Base-by-base conservation (phyloP, 345 rosid genomes). In the Abelmoschus esculentus region DNA sequence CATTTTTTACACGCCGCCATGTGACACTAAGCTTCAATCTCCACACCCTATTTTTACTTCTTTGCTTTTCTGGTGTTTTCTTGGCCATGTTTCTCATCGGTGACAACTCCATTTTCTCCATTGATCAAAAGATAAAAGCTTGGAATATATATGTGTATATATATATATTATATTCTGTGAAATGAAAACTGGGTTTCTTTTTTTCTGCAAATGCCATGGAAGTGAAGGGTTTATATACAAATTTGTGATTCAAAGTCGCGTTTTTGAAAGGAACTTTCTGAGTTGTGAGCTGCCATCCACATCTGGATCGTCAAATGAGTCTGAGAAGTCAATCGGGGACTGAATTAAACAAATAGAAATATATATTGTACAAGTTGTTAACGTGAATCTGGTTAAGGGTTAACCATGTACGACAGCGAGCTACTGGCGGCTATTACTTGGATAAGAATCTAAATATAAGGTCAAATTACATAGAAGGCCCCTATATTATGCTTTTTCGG, bases 1-100 rank as follows among this genome's bases (percentile, higher is more conserved):
- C 72, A 18, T 67, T 79, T 72, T 67, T 80, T 9, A 83, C 64
- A 5, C 87, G 74, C 55, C 56, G 76, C 89, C 85, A 82, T 17
- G 78, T 75, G 6, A 79, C 53, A 38, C 56, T 74, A 46, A 79
- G 80, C 79, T 79, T 87, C 72, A 79, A 54, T 69, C 54, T 85
- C 85, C 85, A 80, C 5, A 61, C 52, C 49, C 83, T 49, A 56
- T 10, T 70, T 46, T 64, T 72, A 69, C 72, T 82, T 70, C 71
- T 83, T 67, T 72, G 61, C 64, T 69, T 63, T 56, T 73, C 74
- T 70, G 72, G 70, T 64, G 70, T 75, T 76, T 80, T 64, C 66
- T 55, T 66, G 15, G 31, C 14, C 36, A 55, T 18, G 3, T 54
- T 28, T 71, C 74, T 75, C 47, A 75, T 53, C 15, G 83, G 76